Percentiles rank a stretch among this genome's conserved stretches.
These are phyloP conservation scores for Tetrahymena malaccensis DNA, from an alignment of 73 alveolate genomes.

Conservation along the genomic window DNA sequence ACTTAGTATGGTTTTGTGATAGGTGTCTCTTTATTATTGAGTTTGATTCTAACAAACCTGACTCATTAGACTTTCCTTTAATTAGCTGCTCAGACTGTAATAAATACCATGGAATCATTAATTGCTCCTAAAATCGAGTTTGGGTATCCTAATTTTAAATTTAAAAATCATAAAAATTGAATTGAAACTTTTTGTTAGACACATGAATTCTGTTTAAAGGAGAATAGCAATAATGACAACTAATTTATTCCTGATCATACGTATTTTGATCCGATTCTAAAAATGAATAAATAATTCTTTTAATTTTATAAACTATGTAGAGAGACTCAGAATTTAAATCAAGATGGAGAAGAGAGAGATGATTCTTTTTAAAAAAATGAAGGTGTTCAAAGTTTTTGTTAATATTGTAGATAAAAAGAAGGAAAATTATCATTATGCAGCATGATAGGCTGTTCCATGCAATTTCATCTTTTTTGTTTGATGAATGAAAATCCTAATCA, in stretches of 20 bases:
- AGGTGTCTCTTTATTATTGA: not conserved
- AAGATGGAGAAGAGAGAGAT: not conserved
- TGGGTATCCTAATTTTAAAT: not conserved
- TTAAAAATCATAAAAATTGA: not conserved
- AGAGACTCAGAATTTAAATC: not conserved
- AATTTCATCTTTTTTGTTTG: not conserved
- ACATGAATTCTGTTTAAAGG: not conserved
- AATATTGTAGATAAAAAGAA: not conserved
- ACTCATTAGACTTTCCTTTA: not conserved
- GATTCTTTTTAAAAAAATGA: not conserved
- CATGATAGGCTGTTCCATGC: not conserved
- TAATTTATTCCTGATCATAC: not conserved
- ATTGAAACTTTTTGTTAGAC: not conserved
- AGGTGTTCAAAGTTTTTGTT: not conserved
- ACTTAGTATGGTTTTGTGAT: not conserved
- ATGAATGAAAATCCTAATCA: not conserved
- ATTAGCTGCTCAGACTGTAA: not conserved
- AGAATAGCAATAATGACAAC: not conserved
- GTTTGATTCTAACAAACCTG: not conserved
- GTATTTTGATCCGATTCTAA: not conserved
- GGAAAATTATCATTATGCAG: not conserved
- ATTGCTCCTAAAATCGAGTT: not conserved
- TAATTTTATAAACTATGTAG: not conserved
- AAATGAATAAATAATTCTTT: too few relatives aligned
- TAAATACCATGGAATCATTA: not conserved